Evolutionary conservation across 306 rosid species (phyloP).

Genomic region (Vicia faba): DNA sequence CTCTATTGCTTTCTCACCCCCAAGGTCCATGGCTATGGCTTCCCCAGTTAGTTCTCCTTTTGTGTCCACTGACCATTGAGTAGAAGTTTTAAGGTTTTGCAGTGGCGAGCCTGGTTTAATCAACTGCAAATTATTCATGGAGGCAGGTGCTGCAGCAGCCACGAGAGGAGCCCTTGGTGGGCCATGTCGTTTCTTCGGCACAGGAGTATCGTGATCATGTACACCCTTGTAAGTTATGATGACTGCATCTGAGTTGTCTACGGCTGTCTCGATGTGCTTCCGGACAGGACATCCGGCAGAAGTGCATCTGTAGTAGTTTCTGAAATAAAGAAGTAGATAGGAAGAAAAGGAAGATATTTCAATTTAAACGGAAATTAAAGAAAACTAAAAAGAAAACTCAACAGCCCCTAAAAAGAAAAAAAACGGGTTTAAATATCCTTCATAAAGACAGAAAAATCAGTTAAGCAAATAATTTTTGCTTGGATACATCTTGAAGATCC

Average conservation of each 20-base stretch:
- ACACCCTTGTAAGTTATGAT: conserved; percentile 90
- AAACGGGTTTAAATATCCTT: neutral
- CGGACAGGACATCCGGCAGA: conserved; percentile 99
- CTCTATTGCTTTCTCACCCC: conserved; percentile 97
- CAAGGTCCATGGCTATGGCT: conserved; percentile 85
- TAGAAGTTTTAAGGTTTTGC: conserved; percentile 48
- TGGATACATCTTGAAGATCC: neutral
- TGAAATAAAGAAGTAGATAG: conserved; percentile 43
- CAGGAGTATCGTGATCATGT: conserved; percentile 95
- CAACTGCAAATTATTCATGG: conserved; percentile 59
- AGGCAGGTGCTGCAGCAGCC: conserved; percentile 79
- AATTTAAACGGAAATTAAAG: conserved; percentile 13
- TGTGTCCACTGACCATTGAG: conserved; percentile 83
- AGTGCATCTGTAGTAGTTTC: conserved; percentile 98
- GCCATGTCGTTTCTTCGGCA: conserved; percentile 90
- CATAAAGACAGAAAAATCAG: neutral
- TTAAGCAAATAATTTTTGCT: neutral
- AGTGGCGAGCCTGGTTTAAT: conserved; percentile 42
- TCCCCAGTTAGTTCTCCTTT: conserved; percentile 95
- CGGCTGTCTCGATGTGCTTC: conserved; percentile 84
- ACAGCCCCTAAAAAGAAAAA: neutral
- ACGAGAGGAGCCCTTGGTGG: conserved; percentile 82
- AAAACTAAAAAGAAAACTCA: conserved; percentile 1
- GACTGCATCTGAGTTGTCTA: conserved; percentile 67
- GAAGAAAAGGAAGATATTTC: conserved; percentile 27